Base-by-base conservation (phyloP, 352 stramenopile genomes). In the Phytophthora kernoviae region DNA sequence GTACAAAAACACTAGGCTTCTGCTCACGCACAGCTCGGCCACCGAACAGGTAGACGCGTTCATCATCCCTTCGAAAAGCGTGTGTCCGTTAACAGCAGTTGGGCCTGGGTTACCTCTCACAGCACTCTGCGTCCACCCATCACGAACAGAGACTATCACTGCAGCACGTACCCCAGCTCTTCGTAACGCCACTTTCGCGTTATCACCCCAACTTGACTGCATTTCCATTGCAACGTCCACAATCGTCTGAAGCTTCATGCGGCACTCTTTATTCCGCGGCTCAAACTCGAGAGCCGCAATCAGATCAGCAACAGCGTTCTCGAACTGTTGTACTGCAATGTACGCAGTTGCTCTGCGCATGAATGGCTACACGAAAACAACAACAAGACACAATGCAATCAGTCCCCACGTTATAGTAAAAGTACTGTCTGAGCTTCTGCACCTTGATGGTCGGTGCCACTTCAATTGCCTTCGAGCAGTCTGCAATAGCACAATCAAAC, bases 81-180 rank as follows among this genome's bases (percentile, higher is more conserved):
- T 71, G 24, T 92, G 82, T 5, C 82, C 82, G 39, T 90, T 92
- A 6, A 89, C 54, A 36, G 68, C 79, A 33, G 78, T 66, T 26
- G 82, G 82, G n/a, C 76, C 75, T 21, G 82, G 82, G 22, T 92
- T 92, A 2, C 82, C 82, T 61, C 76, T 75, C 4, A 92, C 76
- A 15, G 66, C 39, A 21, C 71, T 54, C 0, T 55, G 34, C 10
- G 48, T 52, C 82, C 82, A 92, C 5, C 82, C 82, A n/a, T 69
- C 42, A 37, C 69, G 65, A 33, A 75, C 62, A 12, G 72, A 69
- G 2, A 73, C 20, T 15, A 81, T 50, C 7, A 79, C 43, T 6
- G 54, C 59, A 14, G 79, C 80, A 49, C 60, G 48, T 14, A 75
- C 15, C 4, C 49, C 57, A 17, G 78, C 68, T 43, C 18, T 52